Evolutionary conservation across 306 rosid genomes (phyloP), one percentile per base, ranked within the genome.

Genomic region (Chamaecrista fasciculata): DNA sequence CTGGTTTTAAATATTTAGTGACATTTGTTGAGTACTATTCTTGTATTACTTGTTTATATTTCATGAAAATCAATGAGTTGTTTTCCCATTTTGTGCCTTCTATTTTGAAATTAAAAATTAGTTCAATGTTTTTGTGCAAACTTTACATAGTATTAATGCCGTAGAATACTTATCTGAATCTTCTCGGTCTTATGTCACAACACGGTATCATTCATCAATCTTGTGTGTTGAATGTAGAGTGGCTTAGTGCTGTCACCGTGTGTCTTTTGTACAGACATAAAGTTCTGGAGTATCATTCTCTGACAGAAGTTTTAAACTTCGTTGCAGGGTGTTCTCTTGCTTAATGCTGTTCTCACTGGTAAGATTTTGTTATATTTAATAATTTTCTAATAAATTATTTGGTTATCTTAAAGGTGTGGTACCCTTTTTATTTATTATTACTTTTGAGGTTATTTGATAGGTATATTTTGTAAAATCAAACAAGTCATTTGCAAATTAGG

Each of bases 321-420:
- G 52, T 79, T 86, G 79, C 70, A 94, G 97, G 98, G 98, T 42
- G 96, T 94, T 67, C 88, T 94, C 70, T 78, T 94, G 79, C 97
- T 94, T 76, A 94, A 94, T 79, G 86, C 97, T 68, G 98, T 88
- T 76, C 97, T 94, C 19, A 88, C 97, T 23, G 98, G 98, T 93
- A 84, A 80, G 80, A 23, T 16, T 53, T 31, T 31, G n/a, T 57
- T 4, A 31, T 11, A 39, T 79, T 65, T 33, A 6, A 42, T 70
- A 51, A 56, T 48, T 51, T 36, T 46, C 44, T 36, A 29, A 57
- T 61, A 8, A 49, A 43, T 14, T 33, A 11, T 43, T 31, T 56
- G 18, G 63, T 7, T 40, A 48, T 60, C 33, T 68, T 56, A 6
- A 33, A 23, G 39, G 12, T 78, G 62, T 46, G 26, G 26, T 56